Evolutionary conservation across 1,284 basidiomycete species (phyloP).

Genomic region (Rhizoctonia solani): DNA sequence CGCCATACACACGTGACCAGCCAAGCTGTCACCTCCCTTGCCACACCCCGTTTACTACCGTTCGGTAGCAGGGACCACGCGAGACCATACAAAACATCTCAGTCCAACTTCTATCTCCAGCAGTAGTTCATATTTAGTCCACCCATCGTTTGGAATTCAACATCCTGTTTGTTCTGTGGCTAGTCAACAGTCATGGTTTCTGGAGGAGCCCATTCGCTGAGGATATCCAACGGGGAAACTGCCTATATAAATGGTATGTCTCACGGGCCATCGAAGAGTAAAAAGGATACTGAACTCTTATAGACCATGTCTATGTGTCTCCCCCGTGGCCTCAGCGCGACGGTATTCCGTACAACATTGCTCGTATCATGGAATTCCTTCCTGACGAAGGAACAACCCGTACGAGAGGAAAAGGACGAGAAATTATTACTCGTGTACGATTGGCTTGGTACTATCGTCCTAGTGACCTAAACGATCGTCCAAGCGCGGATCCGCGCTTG

Average conservation of each 20-base stretch:
- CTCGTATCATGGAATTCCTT: constrained; percentile 94
- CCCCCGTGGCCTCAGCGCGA: constrained; percentile 88
- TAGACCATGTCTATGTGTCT: constrained; percentile 95
- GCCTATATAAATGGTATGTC: constrained; percentile 77
- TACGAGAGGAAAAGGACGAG: constrained; percentile 56
- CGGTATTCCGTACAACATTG: constrained; percentile 89
- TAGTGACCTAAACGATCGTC: constrained; percentile 82
- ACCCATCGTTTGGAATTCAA: too few species aligned
- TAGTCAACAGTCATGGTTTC: constrained; percentile 28
- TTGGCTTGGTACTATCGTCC: constrained; percentile 94
- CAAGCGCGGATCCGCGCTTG: constrained; percentile 84
- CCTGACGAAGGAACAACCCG: constrained; percentile 66
- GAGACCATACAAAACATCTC: too few species aligned
- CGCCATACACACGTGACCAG: constrained; percentile 20
- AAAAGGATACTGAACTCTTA: constrained; percentile 41
- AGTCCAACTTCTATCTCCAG: too few species aligned
- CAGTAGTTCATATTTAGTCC: too few species aligned
- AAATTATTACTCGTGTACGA: constrained; percentile 76
- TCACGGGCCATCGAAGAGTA: constrained; percentile 39
- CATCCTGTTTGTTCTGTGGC: too few species aligned
- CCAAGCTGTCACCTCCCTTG: not conserved
- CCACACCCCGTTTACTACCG: not conserved
- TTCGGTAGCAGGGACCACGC: too few species aligned
- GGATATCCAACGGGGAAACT: constrained; percentile 61
- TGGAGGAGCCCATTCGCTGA: constrained; percentile 12